Conservation (phyloP, 2,329 filamentous ascomycete genomes). For the Chaetomium olivaceum region DNA sequence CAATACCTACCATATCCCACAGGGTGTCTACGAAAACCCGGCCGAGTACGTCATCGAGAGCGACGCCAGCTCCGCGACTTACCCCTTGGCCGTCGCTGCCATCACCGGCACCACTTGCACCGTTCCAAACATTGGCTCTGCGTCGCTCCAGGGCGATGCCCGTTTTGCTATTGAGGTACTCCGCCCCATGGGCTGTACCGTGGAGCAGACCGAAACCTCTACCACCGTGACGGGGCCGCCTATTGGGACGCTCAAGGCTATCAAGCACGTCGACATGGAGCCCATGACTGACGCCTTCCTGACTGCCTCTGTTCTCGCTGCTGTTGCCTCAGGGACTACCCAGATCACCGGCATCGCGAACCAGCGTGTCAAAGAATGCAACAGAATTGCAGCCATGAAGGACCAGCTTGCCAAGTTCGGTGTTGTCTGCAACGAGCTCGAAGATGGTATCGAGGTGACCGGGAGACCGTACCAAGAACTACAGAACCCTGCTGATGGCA, state of each 20-base stretch:
- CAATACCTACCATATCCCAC: constrained; percentile 92
- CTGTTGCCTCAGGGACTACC: constrained; percentile 80
- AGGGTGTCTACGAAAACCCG: constrained; percentile 80
- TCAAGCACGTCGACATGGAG: constrained; percentile 93
- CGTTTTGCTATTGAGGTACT: constrained; percentile 90
- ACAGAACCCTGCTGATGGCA: constrained; percentile 59
- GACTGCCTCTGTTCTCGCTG: constrained; percentile 88
- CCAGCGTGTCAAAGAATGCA: constrained; percentile 97
- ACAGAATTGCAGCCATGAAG: constrained; percentile 93
- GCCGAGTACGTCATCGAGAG: constrained; percentile 88
- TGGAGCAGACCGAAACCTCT: constrained; percentile 79
- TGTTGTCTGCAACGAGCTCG: constrained; percentile 79
- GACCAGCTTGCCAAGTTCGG: constrained; percentile 93
- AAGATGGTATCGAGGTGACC: constrained; percentile 83
- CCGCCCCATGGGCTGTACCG: constrained; percentile 87
- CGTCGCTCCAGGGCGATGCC: constrained; percentile 90
- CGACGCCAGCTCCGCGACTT: constrained; percentile 96
- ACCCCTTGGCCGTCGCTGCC: constrained; percentile 88
- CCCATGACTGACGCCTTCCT: constrained; percentile 99
- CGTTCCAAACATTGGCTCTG: constrained; percentile 91
- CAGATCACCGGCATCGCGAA: constrained; percentile 94
- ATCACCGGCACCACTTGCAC: constrained; percentile 96
- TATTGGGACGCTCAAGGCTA: constrained; percentile 68
- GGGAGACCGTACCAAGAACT: constrained; percentile 54
- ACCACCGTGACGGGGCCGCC: constrained; percentile 93